Base-by-base conservation (phyloP, 768 basidiomycete species). In the Lentinula lateritia region DNA sequence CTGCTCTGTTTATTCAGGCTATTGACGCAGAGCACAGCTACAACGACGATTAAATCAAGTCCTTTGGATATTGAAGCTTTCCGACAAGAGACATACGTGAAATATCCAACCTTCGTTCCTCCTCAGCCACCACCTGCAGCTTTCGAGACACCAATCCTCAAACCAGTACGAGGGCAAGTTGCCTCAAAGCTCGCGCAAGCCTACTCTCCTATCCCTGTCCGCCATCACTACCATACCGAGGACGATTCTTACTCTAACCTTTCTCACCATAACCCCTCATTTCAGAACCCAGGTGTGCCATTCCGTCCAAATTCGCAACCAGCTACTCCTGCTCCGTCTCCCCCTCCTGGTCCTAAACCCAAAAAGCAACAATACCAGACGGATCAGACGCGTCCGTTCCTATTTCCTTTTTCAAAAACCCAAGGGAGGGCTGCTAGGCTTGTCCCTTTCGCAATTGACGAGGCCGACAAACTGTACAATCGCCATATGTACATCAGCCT, bases 301-400 rank as follows among this genome's bases (percentile, higher is more conserved):
- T 83, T 75, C 67, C 75, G 83, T 34, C 68, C 72, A 32, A 72
- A 73, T 38, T 68, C 70, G 15, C 90, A 91, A 68, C 88, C 93
- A 1, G 83, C 87, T 12, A 98, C 95, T 3, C 95, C 95, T 6
- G 93, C 94, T 28, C 94, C 95, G 1, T 86, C 93, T 0, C 95
- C 95, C 0, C 92, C 92, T 0, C 79, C 84, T 6, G 83, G 86
- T 38, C 91, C 87, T 2, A 98, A 96, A 69, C 93, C 92, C 9
- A 99, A 99, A 78, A 98, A 98, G 72, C 96, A 96, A 70, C 93
- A 96, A 71, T 99, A 93, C 72, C 97, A 98, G 70, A 99, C 97
- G 0, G 97, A 99, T 73, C 97, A 95, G 71, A 86, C 77, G 50
- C 82, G 92, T 12, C 96, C 97, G 1, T 99, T 98, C 72, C 76